phyloP scores from a whole-genome alignment of 2,329 filamentous ascomycete genomes.

The Aspergillus pseudonomiae region DNA sequence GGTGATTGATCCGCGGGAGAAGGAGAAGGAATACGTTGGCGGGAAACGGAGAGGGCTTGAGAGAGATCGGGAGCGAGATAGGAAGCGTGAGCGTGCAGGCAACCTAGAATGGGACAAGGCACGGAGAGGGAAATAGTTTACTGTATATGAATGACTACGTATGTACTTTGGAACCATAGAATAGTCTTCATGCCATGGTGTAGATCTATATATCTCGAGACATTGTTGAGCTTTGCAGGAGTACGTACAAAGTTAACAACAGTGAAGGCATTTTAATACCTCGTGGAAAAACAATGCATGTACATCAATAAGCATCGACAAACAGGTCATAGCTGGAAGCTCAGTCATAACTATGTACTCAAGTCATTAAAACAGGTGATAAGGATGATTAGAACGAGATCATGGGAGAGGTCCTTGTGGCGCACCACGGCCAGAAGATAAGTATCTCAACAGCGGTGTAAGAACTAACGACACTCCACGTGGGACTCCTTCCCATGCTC shows the following conservation, averaged over 20 bases:
- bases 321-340: neutral
- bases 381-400: neutral
- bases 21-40: slow-evolving; percentile 71
- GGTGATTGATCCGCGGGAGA: slow-evolving; percentile 89
- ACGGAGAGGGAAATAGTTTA: slow-evolving; percentile 13
- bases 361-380: neutral
- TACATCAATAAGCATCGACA: neutral
- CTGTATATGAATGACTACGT: neutral
- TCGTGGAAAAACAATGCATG: neutral
- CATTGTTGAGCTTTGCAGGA: neutral
- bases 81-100: slow-evolving; percentile 36
- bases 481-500: neutral
- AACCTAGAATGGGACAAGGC: slow-evolving; percentile 40
- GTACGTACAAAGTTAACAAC: neutral
- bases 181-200: neutral
- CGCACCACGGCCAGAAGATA: neutral
- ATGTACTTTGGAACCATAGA: neutral
- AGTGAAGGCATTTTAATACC: neutral
- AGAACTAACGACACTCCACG: neutral
- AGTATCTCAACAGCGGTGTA: neutral
- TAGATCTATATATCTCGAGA: neutral
- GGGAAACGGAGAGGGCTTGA: slow-evolving; percentile 59
- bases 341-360: slow-evolving; percentile 8
- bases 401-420: neutral
- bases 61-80: slow-evolving; percentile 42